These are phyloP conservation scores for Metschnikowia proteae DNA, from an alignment of 805 yeast species.

Conservation along the genomic window DNA sequence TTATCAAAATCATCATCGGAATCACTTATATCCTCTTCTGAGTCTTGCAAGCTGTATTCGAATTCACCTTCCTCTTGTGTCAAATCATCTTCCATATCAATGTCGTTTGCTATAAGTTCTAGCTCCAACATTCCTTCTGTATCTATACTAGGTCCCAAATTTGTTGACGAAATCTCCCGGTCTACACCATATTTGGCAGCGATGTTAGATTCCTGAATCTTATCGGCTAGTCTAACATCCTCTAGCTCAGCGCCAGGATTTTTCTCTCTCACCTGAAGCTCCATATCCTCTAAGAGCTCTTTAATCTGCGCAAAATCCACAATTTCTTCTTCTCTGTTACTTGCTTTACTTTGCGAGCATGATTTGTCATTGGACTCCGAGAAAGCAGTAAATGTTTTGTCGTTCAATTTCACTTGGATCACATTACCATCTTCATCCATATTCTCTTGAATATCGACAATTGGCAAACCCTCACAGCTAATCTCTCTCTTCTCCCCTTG, in stretches of 20 bases:
- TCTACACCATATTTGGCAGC: background rate
- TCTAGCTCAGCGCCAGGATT: background rate
- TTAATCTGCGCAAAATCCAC: conserved; percentile 20
- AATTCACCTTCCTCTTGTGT: background rate
- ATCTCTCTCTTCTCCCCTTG: conserved; percentile 3
- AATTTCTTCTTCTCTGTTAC: background rate
- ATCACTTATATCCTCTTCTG: conserved; percentile 35
- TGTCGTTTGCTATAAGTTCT: conserved; percentile 52
- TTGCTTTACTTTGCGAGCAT: background rate
- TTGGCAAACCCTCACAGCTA: conserved; percentile 44
- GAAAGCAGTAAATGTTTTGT: conserved; percentile 7
- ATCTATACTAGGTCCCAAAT: background rate
- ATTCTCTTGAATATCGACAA: conserved; percentile 76
- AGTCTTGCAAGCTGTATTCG: conserved; percentile 18
- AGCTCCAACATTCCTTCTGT: conserved; percentile 40
- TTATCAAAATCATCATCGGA: conserved; percentile 38
- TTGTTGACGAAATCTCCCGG: background rate
- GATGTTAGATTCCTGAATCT: background rate
- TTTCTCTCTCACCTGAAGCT: conserved; percentile 11
- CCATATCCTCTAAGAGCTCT: conserved; percentile 37
- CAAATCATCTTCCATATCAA: conserved; percentile 15
- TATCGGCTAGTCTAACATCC: background rate
- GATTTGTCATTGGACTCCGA: background rate
- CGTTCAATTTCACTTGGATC: conserved; percentile 31
- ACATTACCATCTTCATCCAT: conserved; percentile 82